Base-by-base conservation (phyloP, 768 basidiomycete genomes). In the Russula abietina region DNA sequence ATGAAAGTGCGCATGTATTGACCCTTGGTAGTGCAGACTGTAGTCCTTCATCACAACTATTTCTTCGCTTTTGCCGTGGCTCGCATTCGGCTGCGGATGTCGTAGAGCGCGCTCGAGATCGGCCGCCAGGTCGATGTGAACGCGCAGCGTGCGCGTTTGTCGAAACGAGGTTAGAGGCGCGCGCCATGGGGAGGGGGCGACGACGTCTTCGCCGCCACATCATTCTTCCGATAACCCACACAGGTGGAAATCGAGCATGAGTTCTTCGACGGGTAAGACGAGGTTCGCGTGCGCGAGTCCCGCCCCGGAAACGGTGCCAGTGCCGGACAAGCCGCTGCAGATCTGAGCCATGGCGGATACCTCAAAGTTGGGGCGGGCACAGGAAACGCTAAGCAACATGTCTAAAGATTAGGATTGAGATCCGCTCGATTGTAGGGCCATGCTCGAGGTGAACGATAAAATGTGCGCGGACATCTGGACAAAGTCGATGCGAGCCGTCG, bases 171-270 rank as follows among this genome's bases (percentile, higher is more conserved):
- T 11, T 7, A 64, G 33, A 39, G 60, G 48, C 16, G 24, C 32
- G 1, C 41, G 58, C 63, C 63, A 64, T 10, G 60, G n/a, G 2
- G n/a, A 38, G n/a, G 10, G 58, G 38, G 19, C 53, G 48, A 64
- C 38, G 16, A 28, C 26, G 26, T 49, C 48, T 26, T 49, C 48
- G n/a, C 33, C 45, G 17, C 41, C 57, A 3, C 11, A 48, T 52
- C 62, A 50, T 12, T 59, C 58, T 26, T 50, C 38, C 17, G 52
- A 32, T 14, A 55, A 11, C 4, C 36, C 12, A 45, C 28, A 26
- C 24, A n/a, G n/a, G 46, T 64, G 33, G 54, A 55, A 64, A 26
- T 54, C 53, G 32, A 64, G 62, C 12, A 30, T 49, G 30, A 64
- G 54, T 14, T 64, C 62, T 33, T 60, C 62, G 39, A 50, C 22